Evolutionary conservation across 371 early-diverging fungal species (phyloP).

Genomic region (Apophysomyces sp.): DNA sequence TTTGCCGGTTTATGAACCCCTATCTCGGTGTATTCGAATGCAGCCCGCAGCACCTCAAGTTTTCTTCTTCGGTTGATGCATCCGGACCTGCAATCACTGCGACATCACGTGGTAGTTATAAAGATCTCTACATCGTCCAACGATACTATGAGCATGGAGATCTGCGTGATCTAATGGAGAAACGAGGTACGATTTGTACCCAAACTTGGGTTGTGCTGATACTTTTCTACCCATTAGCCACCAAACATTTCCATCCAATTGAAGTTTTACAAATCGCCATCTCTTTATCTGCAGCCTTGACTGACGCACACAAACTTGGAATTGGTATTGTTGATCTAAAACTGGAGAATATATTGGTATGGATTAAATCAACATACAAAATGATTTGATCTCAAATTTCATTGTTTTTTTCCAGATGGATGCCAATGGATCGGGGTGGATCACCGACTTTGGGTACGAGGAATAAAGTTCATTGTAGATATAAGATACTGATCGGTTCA

Average conservation of each 20-base stretch:
- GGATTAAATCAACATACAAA: neutral
- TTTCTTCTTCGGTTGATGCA: neutral
- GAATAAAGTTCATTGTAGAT: too few species aligned
- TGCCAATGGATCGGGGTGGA: slow-evolving; percentile 25
- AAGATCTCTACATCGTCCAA: slow-evolving; percentile 19
- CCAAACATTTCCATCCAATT: slow-evolving; percentile 10
- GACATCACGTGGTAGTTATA: neutral
- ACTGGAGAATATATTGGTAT: slow-evolving; percentile 33
- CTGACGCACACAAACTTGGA: slow-evolving; percentile 25
- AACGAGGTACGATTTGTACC: neutral
- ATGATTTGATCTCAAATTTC: neutral
- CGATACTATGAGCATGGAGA: slow-evolving; percentile 28
- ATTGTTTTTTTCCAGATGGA: slow-evolving; percentile 17
- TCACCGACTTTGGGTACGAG: slow-evolving; percentile 40
- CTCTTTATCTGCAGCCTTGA: slow-evolving; percentile 30
- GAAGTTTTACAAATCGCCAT: slow-evolving; percentile 31
- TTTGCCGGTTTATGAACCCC: slow-evolving; percentile 23
- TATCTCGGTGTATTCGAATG: slow-evolving; percentile 29
- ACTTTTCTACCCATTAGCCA: neutral
- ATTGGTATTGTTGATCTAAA: slow-evolving; percentile 44
- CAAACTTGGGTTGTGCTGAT: neutral
- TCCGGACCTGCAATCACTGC: neutral
- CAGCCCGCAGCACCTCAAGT: neutral
- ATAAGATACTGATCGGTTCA: too few species aligned
- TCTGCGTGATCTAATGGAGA: slow-evolving; percentile 26